These are phyloP conservation scores for Fomitiporia mediterranea DNA, from an alignment of 1,284 basidiomycete genomes.

Conservation along the genomic window DNA sequence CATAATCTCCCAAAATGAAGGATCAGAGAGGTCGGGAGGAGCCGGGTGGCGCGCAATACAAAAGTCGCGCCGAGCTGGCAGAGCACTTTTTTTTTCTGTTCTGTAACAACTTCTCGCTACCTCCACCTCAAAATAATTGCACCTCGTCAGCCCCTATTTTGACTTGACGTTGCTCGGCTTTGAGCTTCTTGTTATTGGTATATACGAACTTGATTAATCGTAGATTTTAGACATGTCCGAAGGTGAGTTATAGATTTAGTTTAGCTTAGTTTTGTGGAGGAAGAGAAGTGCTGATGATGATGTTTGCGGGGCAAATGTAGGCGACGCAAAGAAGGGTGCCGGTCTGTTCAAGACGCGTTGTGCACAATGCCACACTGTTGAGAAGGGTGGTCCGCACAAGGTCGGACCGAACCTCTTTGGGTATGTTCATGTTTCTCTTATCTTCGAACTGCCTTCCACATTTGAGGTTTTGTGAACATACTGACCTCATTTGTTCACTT, in stretches of 20 bases:
- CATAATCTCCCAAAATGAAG: conserved; percentile 4
- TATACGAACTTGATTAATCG: not conserved
- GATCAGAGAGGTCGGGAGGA: conserved; percentile 3
- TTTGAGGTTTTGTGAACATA: no score
- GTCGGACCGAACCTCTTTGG: conserved; percentile 95
- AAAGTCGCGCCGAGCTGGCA: conserved; percentile 1
- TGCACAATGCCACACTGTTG: conserved; percentile 95
- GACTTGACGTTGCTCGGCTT: not conserved
- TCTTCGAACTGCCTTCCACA: not conserved
- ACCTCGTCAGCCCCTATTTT: not conserved
- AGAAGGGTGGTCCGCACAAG: conserved; percentile 78
- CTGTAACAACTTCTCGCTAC: not conserved
- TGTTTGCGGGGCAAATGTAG: conserved; percentile 43
- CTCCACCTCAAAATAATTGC: not conserved
- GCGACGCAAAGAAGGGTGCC: conserved; percentile 87
- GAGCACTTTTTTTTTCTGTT: conserved; percentile 2
- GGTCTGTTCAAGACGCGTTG: conserved; percentile 95
- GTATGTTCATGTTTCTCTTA: conserved; percentile 40
- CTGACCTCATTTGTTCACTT: conserved; percentile 8
- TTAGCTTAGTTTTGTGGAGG: no score
- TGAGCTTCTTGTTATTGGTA: not conserved
- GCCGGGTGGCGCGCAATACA: conserved; percentile 7
- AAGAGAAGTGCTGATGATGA: not conserved
- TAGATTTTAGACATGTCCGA: conserved; percentile 15
- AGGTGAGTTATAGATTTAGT: conserved; percentile 2